A percentile compares a stretch with the other conserved stretches of the same genome.
Evolutionary conservation across 2,329 filamentous ascomycete species (phyloP).

Genomic region (Tolypocladium pustulatum): DNA sequence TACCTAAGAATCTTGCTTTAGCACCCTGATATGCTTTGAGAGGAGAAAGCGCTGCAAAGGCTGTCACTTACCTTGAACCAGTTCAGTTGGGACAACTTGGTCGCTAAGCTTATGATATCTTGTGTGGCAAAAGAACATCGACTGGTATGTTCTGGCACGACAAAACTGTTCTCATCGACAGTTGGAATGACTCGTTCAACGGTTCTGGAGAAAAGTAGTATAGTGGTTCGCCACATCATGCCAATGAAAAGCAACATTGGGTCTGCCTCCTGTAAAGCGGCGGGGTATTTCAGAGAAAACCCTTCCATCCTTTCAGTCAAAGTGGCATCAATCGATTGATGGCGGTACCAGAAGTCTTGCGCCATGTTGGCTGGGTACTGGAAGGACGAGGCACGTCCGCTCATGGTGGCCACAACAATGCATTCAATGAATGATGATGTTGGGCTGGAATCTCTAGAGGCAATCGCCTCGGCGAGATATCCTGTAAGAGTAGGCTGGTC

Average conservation of each 20-base stretch:
- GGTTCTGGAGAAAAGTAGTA: not conserved
- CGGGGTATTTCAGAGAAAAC: not conserved
- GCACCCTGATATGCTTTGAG: not conserved
- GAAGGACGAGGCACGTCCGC: constrained; percentile 1
- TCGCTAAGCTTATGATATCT: not conserved
- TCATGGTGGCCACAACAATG: constrained; percentile 19
- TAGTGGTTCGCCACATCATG: not conserved
- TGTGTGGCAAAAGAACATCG: not conserved
- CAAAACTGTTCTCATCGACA: not conserved
- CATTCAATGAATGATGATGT: constrained; percentile 21
- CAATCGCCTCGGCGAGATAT: constrained; percentile 20
- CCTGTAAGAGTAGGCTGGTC: constrained; percentile 11
- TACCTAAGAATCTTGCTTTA: not conserved
- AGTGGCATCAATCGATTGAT: not conserved
- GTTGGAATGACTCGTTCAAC: not conserved
- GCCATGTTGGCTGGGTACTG: not conserved
- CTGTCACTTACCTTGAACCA: not conserved
- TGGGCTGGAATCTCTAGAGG: constrained; percentile 8
- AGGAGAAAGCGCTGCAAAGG: not conserved
- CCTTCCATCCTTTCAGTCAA: not conserved
- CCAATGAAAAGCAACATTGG: not conserved
- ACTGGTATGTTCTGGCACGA: not conserved
- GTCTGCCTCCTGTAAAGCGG: not conserved
- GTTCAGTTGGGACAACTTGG: not conserved
- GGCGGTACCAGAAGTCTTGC: not conserved